Evolutionary conservation across 495 filamentous ascomycete genomes (phyloP), one percentile per base, ranked within the genome.

Genomic region (Aspergillus ellipticus): DNA sequence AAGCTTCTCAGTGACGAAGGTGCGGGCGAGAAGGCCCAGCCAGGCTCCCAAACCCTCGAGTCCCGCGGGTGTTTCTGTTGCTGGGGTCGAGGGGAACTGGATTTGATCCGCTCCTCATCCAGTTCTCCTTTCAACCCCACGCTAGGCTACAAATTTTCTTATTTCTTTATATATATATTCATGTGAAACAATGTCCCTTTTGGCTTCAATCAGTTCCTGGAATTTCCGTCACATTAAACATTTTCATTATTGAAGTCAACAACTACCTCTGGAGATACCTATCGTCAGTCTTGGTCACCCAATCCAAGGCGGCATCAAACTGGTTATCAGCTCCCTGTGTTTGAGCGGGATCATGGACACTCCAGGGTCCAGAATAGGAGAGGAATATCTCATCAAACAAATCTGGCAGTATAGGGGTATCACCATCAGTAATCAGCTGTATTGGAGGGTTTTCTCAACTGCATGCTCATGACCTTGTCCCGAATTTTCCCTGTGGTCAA

Each of bases 1-100:
- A 28, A 48, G 22, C n/a, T 48, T 48, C 22, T 48, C 45, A 10
- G 45, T 48, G 8, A 48, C 45, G 4, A 48, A 48, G 13, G 45
- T 48, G 13, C 15, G 22, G 24, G 45, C 45, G 3, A 24, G 45
- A 16, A 24, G 24, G 45, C 22, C 45, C 8, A 48, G 22, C 13
- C 24, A 16, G n/a, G 45, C 13, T 22, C 28, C 45, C 11, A 24
- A 29, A 15, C 45, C 35, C 35, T 15, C 35, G 9, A 13, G 9
- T 4, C 35, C 35, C n/a, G 35, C 4, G 35, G 35, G 10, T 39
- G 35, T 39, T n/a, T n/a, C 35, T 39, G 35, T 39, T 39, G 35
- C 13, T 39, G 35, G 35, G 35, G n/a, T 39, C 13, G 35, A 39
- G 35, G n/a, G 11, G 2, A 15, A 2, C 5, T 15, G 11, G 35